phyloP scores from a whole-genome alignment of 2,329 filamentous ascomycete genomes.

The Dothideomycetes sp. region DNA sequence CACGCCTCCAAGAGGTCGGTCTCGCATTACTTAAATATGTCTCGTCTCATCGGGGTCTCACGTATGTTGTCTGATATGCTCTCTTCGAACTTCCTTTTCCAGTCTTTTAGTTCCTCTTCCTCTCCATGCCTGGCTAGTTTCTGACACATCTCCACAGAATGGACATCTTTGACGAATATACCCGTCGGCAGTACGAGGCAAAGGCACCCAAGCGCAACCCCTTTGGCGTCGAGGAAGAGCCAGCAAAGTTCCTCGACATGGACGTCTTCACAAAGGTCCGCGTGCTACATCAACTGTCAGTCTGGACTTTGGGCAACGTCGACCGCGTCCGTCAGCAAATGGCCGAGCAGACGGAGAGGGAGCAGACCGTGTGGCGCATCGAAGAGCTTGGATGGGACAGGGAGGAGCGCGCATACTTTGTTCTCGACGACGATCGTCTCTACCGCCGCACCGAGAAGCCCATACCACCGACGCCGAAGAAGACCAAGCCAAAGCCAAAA shows the following conservation, averaged over 20 bases:
- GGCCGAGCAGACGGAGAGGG: constrained; percentile 61
- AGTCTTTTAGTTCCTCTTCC: not conserved
- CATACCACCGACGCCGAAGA: constrained; percentile 41
- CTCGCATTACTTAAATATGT: constrained; percentile 83
- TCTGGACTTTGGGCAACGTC: constrained; percentile 79
- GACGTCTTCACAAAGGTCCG: constrained; percentile 72
- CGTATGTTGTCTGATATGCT: constrained; percentile 45
- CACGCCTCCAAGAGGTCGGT: constrained; percentile 67
- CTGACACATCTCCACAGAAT: constrained; percentile 38
- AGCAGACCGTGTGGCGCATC: constrained; percentile 70
- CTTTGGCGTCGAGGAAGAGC: constrained; percentile 66
- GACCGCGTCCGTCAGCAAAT: constrained; percentile 81
- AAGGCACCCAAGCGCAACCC: constrained; percentile 73
- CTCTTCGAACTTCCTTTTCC: not conserved
- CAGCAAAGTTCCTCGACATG: constrained; percentile 67
- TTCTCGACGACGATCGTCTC: constrained; percentile 86
- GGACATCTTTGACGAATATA: constrained; percentile 88
- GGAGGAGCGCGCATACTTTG: constrained; percentile 75
- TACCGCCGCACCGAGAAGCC: constrained; percentile 78
- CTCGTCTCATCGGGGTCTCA: constrained; percentile 84
- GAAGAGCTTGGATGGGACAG: constrained; percentile 82
- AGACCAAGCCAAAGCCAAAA: constrained; percentile 43
- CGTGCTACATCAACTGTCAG: constrained; percentile 77
- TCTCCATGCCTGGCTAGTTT: no score
- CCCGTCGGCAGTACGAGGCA: constrained; percentile 74